Evolutionary conservation across 2,329 filamentous ascomycete species (phyloP).

Genomic region (Fusarium udum): DNA sequence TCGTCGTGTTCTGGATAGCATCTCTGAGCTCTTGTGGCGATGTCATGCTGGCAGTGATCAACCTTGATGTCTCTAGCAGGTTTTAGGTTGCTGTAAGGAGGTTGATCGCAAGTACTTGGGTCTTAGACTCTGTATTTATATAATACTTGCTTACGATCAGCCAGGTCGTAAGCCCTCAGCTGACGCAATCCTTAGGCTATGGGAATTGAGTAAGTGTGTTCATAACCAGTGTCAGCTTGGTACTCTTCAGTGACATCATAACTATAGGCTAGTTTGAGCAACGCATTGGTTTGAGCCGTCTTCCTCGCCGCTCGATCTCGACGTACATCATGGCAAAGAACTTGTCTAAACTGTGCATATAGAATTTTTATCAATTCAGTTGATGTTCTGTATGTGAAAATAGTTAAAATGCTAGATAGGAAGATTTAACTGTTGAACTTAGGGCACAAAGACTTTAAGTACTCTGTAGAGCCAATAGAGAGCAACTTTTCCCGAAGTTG

Average conservation of each 20-base stretch:
- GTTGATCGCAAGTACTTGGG: neutral
- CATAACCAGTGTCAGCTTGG: accelerated
- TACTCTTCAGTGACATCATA: accelerated
- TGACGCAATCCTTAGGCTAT: neutral
- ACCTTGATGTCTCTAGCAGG: accelerated
- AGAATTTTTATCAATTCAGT: too few relatives aligned
- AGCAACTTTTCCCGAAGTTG: neutral
- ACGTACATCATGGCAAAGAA: too few relatives aligned
- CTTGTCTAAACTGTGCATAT: too few relatives aligned
- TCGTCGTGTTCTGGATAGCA: neutral
- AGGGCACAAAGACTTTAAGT: neutral
- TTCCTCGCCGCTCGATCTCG: neutral
- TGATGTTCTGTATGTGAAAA: too few relatives aligned
- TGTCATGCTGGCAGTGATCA: neutral
- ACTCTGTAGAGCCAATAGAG: neutral
- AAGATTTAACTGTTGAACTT: neutral
- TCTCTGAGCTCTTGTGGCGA: neutral
- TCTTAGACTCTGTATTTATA: neutral
- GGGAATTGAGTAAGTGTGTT: accelerated
- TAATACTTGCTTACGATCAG: accelerated
- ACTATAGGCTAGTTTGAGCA: neutral
- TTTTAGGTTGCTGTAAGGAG: accelerated
- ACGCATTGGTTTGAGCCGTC: neutral
- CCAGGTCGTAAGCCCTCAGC: neutral
- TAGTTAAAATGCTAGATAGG: too few relatives aligned